Evolutionary conservation across 177 flowering plant species (phyloP).

Genomic region (Tripterygium wilfordii): DNA sequence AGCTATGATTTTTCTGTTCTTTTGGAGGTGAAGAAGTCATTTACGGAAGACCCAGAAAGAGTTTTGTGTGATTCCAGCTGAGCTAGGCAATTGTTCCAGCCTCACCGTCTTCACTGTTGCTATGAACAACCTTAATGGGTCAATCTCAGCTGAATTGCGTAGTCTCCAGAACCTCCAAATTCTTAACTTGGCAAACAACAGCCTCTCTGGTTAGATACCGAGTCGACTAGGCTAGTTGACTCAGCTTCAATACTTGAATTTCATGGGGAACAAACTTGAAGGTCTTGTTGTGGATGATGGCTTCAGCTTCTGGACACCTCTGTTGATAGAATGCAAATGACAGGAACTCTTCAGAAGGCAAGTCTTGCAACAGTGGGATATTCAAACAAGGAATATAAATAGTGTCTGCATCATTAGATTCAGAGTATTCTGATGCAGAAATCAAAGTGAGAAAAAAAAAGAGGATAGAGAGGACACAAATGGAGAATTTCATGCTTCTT

Average conservation of each 20-base stretch:
- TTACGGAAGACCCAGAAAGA: slow-evolving; percentile 45
- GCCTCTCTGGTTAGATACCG: slow-evolving; percentile 68
- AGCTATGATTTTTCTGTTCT: slow-evolving; percentile 24
- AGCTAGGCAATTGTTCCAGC: slow-evolving; percentile 66
- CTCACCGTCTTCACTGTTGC: slow-evolving; percentile 60
- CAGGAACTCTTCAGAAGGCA: slow-evolving; percentile 24
- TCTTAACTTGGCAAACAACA: slow-evolving; percentile 75
- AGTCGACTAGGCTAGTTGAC: slow-evolving; percentile 48
- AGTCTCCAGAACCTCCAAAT: slow-evolving; percentile 40
- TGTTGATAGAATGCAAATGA: slow-evolving; percentile 32
- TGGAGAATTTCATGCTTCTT: too few relatives aligned
- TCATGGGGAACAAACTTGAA: slow-evolving; percentile 67
- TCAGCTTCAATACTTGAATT: slow-evolving; percentile 64
- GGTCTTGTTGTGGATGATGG: slow-evolving; percentile 43
- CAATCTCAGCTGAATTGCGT: slow-evolving; percentile 64
- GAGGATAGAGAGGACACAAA: slow-evolving; percentile 6
- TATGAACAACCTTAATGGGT: slow-evolving; percentile 55
- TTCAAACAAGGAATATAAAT: too few relatives aligned
- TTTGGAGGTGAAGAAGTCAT: slow-evolving; percentile 59
- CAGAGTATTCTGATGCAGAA: not conserved
- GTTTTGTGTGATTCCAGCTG: slow-evolving; percentile 54
- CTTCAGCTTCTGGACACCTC: slow-evolving; percentile 51
- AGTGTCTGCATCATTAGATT: too few relatives aligned
- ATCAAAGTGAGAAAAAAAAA: slow-evolving; percentile 4
- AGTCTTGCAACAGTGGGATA: too few relatives aligned